A percentile compares a stretch with the other conserved stretches of the same genome.
phyloP scores from a whole-genome alignment of 805 yeast species.

The Nakazawaea wickerhamii region DNA sequence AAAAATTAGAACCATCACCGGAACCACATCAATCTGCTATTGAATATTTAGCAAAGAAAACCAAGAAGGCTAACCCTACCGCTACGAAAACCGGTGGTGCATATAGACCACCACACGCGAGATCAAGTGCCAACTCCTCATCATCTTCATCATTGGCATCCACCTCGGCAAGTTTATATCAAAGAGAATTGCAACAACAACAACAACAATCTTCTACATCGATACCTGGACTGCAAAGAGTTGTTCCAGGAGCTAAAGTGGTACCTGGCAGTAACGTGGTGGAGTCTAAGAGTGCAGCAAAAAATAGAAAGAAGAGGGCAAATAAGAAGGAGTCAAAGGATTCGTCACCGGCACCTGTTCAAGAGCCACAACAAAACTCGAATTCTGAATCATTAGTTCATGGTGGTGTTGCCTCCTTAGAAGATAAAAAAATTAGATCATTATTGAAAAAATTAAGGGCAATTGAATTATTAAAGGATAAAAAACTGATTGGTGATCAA shows the following conservation, averaged over 20 bases:
- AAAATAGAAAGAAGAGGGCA: slow-evolving; percentile 73
- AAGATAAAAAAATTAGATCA: slow-evolving; percentile 89
- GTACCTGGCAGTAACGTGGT: slow-evolving; percentile 27
- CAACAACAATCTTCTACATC: slow-evolving; percentile 16
- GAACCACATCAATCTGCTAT: slow-evolving; percentile 67
- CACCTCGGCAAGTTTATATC: slow-evolving; percentile 48
- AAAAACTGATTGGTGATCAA: slow-evolving; percentile 76
- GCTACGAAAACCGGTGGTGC: slow-evolving; percentile 70
- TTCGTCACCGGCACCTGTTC: slow-evolving; percentile 11
- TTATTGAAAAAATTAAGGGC: slow-evolving; percentile 91
- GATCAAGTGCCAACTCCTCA: slow-evolving; percentile 29
- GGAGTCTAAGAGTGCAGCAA: slow-evolving; percentile 61
- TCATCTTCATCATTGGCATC: slow-evolving; percentile 25
- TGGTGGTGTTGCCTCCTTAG: slow-evolving; percentile 65
- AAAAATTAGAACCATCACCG: slow-evolving; percentile 48
- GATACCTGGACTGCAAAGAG: slow-evolving; percentile 10
- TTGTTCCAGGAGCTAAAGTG: slow-evolving; percentile 22
- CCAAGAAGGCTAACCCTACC: slow-evolving; percentile 23
- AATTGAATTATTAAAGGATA: slow-evolving; percentile 83
- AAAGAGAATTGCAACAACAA: slow-evolving; percentile 41
- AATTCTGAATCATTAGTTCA: slow-evolving; percentile 36
- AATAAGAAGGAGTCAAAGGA: slow-evolving; percentile 38
- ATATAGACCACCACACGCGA: slow-evolving; percentile 95
- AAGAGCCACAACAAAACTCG: slow-evolving; percentile 16
- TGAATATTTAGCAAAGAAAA: slow-evolving; percentile 43